Base-by-base conservation (phyloP, 2,329 filamentous ascomycete genomes). In the Coleophoma cylindrospora region DNA sequence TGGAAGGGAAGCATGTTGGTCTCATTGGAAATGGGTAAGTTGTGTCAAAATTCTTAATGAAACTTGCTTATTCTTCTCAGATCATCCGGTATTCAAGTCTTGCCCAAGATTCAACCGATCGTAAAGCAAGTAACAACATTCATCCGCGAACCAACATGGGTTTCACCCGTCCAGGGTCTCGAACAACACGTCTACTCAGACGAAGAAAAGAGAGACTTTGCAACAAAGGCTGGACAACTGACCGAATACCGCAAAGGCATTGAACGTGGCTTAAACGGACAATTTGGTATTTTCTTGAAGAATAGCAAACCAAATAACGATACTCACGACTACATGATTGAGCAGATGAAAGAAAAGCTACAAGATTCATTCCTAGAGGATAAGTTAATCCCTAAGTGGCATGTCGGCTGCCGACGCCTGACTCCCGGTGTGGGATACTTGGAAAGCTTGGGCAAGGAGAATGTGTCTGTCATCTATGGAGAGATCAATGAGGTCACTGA, bases 91-190 rank as follows among this genome's bases (percentile, higher is more conserved):
- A 73, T 74, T 19, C 74, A 77, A 54, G 65, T 77, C 3, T 67
- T 76, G 5, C 74, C 74, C 3, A 66, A 67, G 1, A 73, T 75
- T 41, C 71, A 73, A 48, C 65, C 72, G 0, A 61, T 67, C 17
- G 70, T 68, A 40, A 57, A 64, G 4, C 68, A 70, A 34, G 63
- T 74, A 7, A 74, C 68, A 1, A 74, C 70, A 13, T 76, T 76
- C 52, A 74, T 77, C 47, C 69, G 74, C 8, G 68, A 72, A 33
- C 72, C 72, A 3, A 74, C 72, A 0, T 77, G 73, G 73, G 68
- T 78, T 1, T 72, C 72, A 3, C 74, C 74, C 2, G 60, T 65
- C 4, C 60, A 64, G 55, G 66, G 70, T n/a, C 60, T 74, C 19
- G 66, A 74, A 50, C 65, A 75, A 52, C 67, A 72, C 50, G 50